Evolutionary conservation across 805 yeast species (phyloP).

Genomic region (Saccharomycopsis malanga): DNA sequence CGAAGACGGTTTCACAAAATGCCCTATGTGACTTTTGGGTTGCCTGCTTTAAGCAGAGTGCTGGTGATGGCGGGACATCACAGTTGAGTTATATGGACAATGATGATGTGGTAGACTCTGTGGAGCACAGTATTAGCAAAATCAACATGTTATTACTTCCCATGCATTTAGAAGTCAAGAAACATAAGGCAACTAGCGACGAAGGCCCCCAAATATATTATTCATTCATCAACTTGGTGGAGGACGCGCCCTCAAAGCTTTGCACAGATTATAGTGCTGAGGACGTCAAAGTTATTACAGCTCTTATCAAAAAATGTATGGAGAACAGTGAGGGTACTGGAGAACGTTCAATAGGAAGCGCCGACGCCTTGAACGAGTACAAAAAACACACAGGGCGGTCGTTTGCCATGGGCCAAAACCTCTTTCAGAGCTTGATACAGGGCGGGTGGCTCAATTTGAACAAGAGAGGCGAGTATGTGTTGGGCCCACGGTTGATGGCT

Average conservation of each 20-base stretch:
- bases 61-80: background rate
- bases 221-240: conserved; percentile 12
- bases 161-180: conserved; percentile 16
- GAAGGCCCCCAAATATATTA: conserved; percentile 9
- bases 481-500: conserved; percentile 15
- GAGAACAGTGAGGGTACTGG: conserved; percentile 4
- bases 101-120: conserved; percentile 1
- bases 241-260: conserved; percentile 14
- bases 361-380: conserved; percentile 14
- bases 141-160: conserved; percentile 17
- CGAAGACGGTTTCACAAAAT: conserved; percentile 9
- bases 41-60: background rate
- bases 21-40: conserved; percentile 8
- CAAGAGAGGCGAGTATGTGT: conserved; percentile 7
- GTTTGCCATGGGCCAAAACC: conserved; percentile 10
- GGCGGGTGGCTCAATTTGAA: conserved; percentile 17
- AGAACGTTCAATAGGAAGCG: conserved; percentile 5
- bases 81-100: background rate
- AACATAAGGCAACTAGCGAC: conserved; percentile 5
- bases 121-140: conserved; percentile 7
- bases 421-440: conserved; percentile 13
- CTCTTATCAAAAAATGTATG: conserved; percentile 8
- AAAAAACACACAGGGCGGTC: conserved; percentile 9
- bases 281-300: conserved; percentile 12
- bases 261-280: conserved; percentile 16